phyloP scores from a whole-genome alignment of 805 yeast genomes.

The Candida germanica region DNA sequence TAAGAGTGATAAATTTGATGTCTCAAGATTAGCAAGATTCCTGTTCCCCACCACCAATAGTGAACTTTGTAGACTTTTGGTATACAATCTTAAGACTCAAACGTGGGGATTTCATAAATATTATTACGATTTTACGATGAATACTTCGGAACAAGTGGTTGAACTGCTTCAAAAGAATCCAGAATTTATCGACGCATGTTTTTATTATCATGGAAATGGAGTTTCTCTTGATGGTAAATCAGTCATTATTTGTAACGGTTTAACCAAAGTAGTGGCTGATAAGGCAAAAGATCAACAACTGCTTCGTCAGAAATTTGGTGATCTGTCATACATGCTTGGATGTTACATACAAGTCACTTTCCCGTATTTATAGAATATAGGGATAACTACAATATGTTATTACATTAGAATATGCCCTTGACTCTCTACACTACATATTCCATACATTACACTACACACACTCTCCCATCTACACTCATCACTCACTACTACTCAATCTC shows the following conservation, averaged over 20 bases:
- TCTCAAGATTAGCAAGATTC: constrained; percentile 29
- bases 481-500: neutral
- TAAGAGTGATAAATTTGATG: constrained; percentile 31
- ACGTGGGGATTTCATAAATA: constrained; percentile 39
- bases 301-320: constrained; percentile 17
- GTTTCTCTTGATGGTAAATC: constrained; percentile 32
- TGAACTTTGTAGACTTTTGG: constrained; percentile 31
- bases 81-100: constrained; percentile 37
- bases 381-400: too few relatives aligned
- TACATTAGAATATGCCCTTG: too few relatives aligned
- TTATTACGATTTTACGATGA: constrained; percentile 28
- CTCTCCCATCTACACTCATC: neutral
- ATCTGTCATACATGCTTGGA: constrained; percentile 29
- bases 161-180: constrained; percentile 17
- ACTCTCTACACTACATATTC: too few relatives aligned
- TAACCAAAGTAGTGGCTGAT: constrained; percentile 30
- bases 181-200: constrained; percentile 25
- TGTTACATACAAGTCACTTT: constrained; percentile 34
- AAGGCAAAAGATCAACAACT: constrained; percentile 23
- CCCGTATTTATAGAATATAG: constrained; percentile 22
- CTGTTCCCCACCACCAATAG: constrained; percentile 25
- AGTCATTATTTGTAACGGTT: constrained; percentile 37
- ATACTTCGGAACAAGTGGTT: constrained; percentile 20
- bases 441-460: too few relatives aligned
- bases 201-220: constrained; percentile 29